Percentiles rank a stretch among this genome's conserved stretches.
phyloP scores from a whole-genome alignment of 2,329 filamentous ascomycete genomes.

The Tolypocladium pustulatum region DNA sequence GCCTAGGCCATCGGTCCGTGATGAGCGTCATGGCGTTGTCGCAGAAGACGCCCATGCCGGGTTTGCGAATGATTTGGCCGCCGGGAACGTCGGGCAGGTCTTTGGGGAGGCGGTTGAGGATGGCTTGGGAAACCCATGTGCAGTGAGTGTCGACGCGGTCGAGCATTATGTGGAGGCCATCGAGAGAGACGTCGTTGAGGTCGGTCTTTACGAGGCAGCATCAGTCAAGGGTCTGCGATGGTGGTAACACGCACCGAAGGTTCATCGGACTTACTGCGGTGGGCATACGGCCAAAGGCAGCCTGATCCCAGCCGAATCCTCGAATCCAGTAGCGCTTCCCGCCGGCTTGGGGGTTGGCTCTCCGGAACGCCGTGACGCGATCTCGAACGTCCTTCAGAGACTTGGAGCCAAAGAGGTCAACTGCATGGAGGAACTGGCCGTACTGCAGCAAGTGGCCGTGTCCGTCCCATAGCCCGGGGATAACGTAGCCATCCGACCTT shows the following conservation, averaged over 20 bases:
- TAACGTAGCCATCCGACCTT: conserved; percentile 36
- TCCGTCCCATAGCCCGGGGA: conserved; percentile 61
- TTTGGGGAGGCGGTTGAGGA: conserved; percentile 48
- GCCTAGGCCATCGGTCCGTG: conserved; percentile 44
- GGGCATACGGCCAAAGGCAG: conserved; percentile 53
- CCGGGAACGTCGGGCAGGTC: conserved; percentile 45
- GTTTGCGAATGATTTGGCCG: conserved; percentile 50
- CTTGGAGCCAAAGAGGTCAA: conserved; percentile 50
- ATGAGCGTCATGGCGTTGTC: conserved; percentile 63
- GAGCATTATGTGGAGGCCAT: conserved; percentile 54
- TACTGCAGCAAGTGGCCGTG: conserved; percentile 59
- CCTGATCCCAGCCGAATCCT: conserved; percentile 64
- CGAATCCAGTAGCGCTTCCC: conserved; percentile 49
- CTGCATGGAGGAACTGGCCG: conserved; percentile 57
- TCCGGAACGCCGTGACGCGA: conserved; percentile 42
- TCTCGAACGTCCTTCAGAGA: conserved; percentile 43
- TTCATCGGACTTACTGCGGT: conserved; percentile 39
- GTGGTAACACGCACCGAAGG: background rate
- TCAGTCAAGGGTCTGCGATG: background rate
- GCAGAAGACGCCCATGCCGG: conserved; percentile 59
- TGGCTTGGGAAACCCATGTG: conserved; percentile 55
- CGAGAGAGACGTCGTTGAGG: conserved; percentile 40
- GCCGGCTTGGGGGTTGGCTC: conserved; percentile 38
- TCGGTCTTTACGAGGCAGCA: conserved; percentile 31
- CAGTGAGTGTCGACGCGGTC: conserved; percentile 63